These are phyloP conservation scores for Spiraea crenata DNA, from an alignment of 331 rosid species.

Conservation along the genomic window DNA sequence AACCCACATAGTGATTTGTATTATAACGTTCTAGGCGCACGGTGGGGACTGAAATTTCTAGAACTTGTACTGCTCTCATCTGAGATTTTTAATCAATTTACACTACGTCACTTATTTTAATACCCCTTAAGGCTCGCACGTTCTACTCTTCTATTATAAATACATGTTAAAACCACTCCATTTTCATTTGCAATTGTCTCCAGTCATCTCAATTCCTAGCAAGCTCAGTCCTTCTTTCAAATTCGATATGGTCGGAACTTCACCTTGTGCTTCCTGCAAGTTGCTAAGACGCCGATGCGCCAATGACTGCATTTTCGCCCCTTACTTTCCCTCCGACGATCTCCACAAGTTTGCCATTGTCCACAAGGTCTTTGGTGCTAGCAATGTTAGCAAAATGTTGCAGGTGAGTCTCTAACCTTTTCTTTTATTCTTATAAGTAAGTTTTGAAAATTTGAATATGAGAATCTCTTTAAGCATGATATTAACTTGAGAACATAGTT, in stretches of 20 bases:
- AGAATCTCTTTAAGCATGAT: too few relatives aligned
- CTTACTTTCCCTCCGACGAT: conserved; percentile 84
- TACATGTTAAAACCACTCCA: conserved; percentile 25
- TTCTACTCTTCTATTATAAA: conserved; percentile 51
- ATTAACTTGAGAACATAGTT: too few relatives aligned
- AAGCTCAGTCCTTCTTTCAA: conserved; percentile 5
- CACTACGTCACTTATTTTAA: conserved; percentile 1
- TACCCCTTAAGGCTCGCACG: conserved; percentile 32
- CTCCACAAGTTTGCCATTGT: conserved; percentile 88
- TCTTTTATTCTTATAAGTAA: background rate
- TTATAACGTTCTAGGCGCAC: conserved; percentile 1
- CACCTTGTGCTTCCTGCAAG: conserved; percentile 98
- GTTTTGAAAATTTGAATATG: too few relatives aligned
- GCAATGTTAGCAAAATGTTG: conserved; percentile 91
- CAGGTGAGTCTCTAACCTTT: conserved; percentile 56
- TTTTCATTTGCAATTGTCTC: conserved; percentile 21
- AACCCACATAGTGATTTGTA: too few relatives aligned
- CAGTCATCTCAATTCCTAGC: background rate
- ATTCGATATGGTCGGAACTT: conserved; percentile 47
- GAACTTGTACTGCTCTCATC: conserved; percentile 7
- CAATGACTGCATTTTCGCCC: conserved; percentile 81
- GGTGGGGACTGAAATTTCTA: conserved; percentile 17
- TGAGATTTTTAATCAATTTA: conserved; percentile 10
- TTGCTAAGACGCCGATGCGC: conserved; percentile 83
- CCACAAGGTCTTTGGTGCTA: conserved; percentile 93